phyloP scores from a whole-genome alignment of 306 rosid species.

The Cucurbita argyrosperma region DNA sequence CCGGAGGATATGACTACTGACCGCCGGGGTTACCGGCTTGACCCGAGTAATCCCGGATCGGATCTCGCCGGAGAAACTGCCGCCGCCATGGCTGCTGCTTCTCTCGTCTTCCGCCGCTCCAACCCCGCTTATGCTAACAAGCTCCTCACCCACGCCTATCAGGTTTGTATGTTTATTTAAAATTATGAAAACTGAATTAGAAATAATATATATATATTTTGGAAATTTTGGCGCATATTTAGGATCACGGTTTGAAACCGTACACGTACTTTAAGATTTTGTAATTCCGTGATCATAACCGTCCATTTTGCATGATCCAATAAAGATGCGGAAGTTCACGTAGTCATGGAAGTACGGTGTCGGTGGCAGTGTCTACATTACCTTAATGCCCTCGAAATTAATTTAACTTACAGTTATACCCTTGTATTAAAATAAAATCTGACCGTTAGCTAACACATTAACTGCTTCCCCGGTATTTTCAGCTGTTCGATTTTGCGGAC shows the following conservation, averaged over 20 bases:
- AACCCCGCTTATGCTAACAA: constrained; percentile 1
- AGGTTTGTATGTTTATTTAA: not conserved
- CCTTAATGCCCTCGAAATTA: not conserved
- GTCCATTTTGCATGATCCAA: constrained; percentile 17
- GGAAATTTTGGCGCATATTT: constrained; percentile 8
- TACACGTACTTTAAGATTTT: constrained; percentile 9
- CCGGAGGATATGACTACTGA: constrained; percentile 10
- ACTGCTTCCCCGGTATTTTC: not conserved
- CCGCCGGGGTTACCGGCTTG: constrained; percentile 6
- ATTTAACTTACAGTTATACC: not conserved
- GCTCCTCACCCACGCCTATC: constrained; percentile 6
- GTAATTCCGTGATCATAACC: constrained; percentile 15
- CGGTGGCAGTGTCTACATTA: constrained; percentile 19
- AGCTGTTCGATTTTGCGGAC: constrained; percentile 88
- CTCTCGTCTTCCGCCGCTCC: not conserved
- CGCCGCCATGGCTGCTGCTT: constrained; percentile 13
- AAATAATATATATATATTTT: no score
- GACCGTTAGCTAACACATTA: not conserved
- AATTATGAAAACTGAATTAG: no score
- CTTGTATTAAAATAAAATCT: not conserved
- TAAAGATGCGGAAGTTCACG: constrained; percentile 3
- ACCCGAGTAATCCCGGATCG: constrained; percentile 6
- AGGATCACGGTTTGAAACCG: constrained; percentile 16
- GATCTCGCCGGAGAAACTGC: constrained; percentile 13
- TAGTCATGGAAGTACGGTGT: constrained; percentile 36